Evolutionary conservation across 2,329 filamentous ascomycete species (phyloP), one percentile per base, ranked within the genome.

Genomic region (Cladosporium oxysporum): DNA sequence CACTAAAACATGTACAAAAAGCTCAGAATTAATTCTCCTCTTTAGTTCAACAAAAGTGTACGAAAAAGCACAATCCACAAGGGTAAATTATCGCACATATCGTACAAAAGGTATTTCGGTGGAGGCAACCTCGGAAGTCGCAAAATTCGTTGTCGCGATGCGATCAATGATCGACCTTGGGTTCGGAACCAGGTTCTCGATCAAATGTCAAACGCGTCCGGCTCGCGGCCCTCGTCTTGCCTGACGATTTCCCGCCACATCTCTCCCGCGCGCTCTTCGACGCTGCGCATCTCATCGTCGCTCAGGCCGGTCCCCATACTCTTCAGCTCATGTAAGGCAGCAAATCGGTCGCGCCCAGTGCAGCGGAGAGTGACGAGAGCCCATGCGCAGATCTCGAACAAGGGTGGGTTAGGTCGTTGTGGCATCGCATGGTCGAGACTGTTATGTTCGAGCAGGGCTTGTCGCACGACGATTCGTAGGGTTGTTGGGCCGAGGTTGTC

Each of bases 351-450:
- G 44, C 28, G 11, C 1, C 59, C 29, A n/a, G 31, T 31, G 26
- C 59, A 29, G 29, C 44, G 44, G 6, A 62, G 59, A 33, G 21
- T 35, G 29, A 41, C 7, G 2, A 62, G 12, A 18, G 59, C 59
- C 59, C 59, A 62, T n/a, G 26, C 28, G 28, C 50, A 52, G 29
- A 41, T 41, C 5, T 62, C 59, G 31, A 59, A 37, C 14, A 37
- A 44, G n/a, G 12, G 49, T 26, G 49, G 11, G 3, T 26, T 26
- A 23, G 49, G 16, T 29, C 29, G 49, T 28, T 50, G 21, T 28
- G 21, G 11, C 23, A 26, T 11, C 14, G 7, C 26, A 28, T 29
- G 50, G 12, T 29, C 52, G 18, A 18, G 7, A 5, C 7, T 11
- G 21, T 26, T 14, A 16, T 28, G 37, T 37, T 63, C 61, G 23